Conservation (phyloP, 345 rosid genomes). For the Citrus maxima region DNA sequence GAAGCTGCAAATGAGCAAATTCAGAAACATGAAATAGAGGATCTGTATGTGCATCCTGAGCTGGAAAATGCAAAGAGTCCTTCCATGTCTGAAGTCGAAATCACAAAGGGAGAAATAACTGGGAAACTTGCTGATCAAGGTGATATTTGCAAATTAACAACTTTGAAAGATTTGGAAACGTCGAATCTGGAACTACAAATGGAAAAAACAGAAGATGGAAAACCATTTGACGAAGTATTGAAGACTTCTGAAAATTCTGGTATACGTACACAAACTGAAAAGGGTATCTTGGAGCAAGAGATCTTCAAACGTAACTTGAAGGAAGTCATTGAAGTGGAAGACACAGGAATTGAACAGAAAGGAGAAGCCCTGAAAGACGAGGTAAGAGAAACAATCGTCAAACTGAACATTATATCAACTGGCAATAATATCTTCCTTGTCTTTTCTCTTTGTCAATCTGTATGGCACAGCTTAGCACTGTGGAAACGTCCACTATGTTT, state of each 20-base stretch:
- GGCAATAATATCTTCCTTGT: not conserved
- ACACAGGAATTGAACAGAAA: constrained; percentile 11
- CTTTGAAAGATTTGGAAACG: constrained; percentile 9
- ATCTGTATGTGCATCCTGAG: not conserved
- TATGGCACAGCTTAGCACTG: not conserved
- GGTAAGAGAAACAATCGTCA: constrained; percentile 15
- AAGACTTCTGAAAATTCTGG: not conserved
- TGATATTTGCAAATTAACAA: constrained; percentile 7
- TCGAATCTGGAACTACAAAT: not conserved
- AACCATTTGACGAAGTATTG: constrained; percentile 11
- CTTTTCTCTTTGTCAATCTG: not conserved
- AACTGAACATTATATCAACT: not conserved
- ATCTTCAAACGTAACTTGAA: constrained; percentile 14
- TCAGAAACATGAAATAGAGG: constrained; percentile 7
- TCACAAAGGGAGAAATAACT: constrained; percentile 11
- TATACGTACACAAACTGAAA: not conserved
- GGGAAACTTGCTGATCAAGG: constrained; percentile 10
- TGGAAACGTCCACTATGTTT: not conserved
- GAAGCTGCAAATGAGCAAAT: constrained; percentile 9
- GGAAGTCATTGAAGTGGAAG: constrained; percentile 16
- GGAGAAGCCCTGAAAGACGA: constrained; percentile 14
- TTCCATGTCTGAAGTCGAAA: constrained; percentile 7
- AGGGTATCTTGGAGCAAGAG: constrained; percentile 17
- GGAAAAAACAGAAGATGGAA: constrained; percentile 10
- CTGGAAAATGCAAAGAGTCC: constrained; percentile 5